These are phyloP conservation scores for Pelargonium australe DNA, from an alignment of 441 rosid genomes.

Conservation along the genomic window DNA sequence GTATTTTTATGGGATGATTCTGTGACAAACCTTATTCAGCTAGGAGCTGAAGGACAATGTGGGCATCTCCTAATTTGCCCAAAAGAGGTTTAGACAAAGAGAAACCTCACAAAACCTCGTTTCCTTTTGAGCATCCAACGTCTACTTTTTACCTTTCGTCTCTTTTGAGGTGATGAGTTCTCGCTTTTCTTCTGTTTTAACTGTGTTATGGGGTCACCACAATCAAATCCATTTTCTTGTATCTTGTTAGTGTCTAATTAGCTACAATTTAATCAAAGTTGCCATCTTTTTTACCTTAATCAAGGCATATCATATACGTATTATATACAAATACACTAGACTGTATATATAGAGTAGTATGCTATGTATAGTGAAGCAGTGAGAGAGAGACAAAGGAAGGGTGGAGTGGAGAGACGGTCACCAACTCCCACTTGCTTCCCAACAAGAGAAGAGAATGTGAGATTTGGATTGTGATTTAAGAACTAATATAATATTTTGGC, in stretches of 20 bases:
- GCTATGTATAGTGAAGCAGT: background rate
- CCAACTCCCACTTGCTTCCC: conserved; percentile 68
- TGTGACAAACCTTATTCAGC: conserved; percentile 51
- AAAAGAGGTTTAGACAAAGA: conserved; percentile 33
- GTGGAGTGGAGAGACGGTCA: conserved; percentile 33
- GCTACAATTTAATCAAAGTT: too few species aligned
- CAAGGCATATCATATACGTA: background rate
- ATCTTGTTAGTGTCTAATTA: too few species aligned
- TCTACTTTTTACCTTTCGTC: conserved; percentile 37
- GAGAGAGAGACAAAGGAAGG: conserved; percentile 11
- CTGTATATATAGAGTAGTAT: background rate
- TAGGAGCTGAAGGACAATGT: conserved; percentile 45
- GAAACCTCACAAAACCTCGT: conserved; percentile 37
- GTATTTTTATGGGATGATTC: conserved; percentile 34
- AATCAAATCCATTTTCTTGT: background rate
- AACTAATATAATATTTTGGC: conserved; percentile 14
- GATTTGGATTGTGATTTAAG: conserved; percentile 10
- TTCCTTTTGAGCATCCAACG: conserved; percentile 51
- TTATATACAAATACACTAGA: background rate
- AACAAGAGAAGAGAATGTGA: conserved; percentile 40
- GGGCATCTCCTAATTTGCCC: conserved; percentile 25
- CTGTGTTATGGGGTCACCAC: conserved; percentile 13
- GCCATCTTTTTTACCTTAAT: too few species aligned
- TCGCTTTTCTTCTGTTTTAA: conserved; percentile 21
- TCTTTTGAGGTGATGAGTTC: conserved; percentile 38